Base-by-base conservation (phyloP, 345 rosid species). In the Linum trigynum region DNA sequence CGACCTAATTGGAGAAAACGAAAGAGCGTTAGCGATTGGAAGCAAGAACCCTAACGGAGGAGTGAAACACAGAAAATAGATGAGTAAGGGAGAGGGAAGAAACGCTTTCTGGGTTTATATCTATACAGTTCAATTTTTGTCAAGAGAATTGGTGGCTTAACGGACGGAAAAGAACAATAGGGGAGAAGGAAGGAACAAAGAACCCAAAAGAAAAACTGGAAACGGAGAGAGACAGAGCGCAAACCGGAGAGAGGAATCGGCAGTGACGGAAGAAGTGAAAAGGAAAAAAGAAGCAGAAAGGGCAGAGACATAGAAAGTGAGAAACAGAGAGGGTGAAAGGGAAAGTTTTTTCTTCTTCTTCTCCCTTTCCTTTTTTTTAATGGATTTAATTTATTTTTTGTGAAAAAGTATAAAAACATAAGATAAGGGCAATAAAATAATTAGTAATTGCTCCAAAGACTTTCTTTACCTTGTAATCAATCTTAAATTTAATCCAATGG, bases 101-200 rank as follows among this genome's bases (percentile, higher is more conserved):
- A 65, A 39, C 3, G 38, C n/a, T 32, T 59, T 67, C 43, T 7
- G 62, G 38, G 58, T 23, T 23, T 12, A 55, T n/a, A 73, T 55
- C 74, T 63, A 65, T 65, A 42, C 45, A 64, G 67, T n/a, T 5
- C 61, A 68, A 57, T 42, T 65, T 17, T 59, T 2, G 48, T n/a
- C 38, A 70, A 39, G 62, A 15, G 11, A 3, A 9, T 48, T 48
- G 53, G 53, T 48, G 53, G 53, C 14, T 65, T 57, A 60, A 71
- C 48, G 38, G 38, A 42, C 39, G n/a, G 62, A 57, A 17, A 65
- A 59, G 14, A 60, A 71, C 69, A 68, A 65, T 61, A 43, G 38
- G 12, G 50, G 45, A 41, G 0, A 68, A 35, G 37, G 64, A 51
- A 63, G 7, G 48, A 58, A 64, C 61, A 45, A 74, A 69, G 55